Evolutionary conservation across 352 stramenopile genomes (phyloP), one percentile per base, ranked within the genome.

Genomic region (Phytopythium montanum): DNA sequence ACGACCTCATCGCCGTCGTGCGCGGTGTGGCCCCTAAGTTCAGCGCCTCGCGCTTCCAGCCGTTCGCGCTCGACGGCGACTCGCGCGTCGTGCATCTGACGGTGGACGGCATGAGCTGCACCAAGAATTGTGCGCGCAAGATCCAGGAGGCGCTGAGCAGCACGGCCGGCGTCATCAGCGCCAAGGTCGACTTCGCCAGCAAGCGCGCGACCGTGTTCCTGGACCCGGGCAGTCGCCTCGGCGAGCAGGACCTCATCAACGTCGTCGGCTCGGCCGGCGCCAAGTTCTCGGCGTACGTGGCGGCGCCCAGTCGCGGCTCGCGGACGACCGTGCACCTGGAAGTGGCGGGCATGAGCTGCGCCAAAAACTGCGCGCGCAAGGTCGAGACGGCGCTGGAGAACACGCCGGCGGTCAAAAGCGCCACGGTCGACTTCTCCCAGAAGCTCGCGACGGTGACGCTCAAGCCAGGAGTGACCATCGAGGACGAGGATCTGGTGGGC

Each of bases 151-250:
- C 81, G n/a, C 54, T 95, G n/a, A 85, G 68, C 50, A 67, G 69
- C 19, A 68, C 70, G 0, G 59, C 69, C 9, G 86, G 86, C 14
- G 86, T 95, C n/a, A 81, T 90, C 28, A 89, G 69, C 26, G 86
- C 85, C 26, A 89, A 81, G 29, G 84, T 95, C 28, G 81, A 94
- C 62, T 93, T 94, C 54, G 59, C 74, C 19, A 83, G 73, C 49
- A 90, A 88, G 59, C 73, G 79, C n/a, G 84, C 79, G 10, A 90
- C 84, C 5, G 71, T 95, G 42, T 89, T 89, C 56, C 65, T 94
- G 36, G 81, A 92, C 54, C 83, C 79, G 5, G 75, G 66, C 6
- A 92, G 85, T 42, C 77, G 81, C 23, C 41, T 92, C 28, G 85
- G 75, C 16, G 83, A 88, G 59, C 49, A 50, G 2, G 79, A 93